These are phyloP conservation scores for Acanthamoeba healyi DNA, from an alignment of 208 protist genomes.

Conservation along the genomic window DNA sequence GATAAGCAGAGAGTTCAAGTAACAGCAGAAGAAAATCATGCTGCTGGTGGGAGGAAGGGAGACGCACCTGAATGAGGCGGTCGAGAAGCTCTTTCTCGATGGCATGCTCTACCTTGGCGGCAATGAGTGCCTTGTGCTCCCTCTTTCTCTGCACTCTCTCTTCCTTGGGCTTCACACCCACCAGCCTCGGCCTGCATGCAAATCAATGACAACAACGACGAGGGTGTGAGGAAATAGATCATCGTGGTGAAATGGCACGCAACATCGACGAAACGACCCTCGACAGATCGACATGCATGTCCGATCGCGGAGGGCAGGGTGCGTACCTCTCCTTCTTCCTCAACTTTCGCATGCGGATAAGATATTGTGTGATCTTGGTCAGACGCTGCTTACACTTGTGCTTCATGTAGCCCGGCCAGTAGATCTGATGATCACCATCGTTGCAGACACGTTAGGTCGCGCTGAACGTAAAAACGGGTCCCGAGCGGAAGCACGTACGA, in stretches of 20 bases:
- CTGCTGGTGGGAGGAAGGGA: not conserved
- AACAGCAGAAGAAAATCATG: conserved; percentile 8
- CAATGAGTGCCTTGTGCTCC: conserved; percentile 97
- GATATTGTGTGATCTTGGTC: conserved; percentile 98
- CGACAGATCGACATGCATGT: too few species aligned
- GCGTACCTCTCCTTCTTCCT: conserved; percentile 88
- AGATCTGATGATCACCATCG: conserved; percentile 91
- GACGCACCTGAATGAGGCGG: conserved; percentile 93
- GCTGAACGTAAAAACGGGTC: too few species aligned
- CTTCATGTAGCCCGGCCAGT: conserved; percentile 95
- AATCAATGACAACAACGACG: conserved; percentile 3
- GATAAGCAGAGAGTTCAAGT: not conserved
- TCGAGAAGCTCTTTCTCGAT: conserved; percentile 99
- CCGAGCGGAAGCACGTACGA: conserved; percentile 80
- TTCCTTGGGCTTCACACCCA: conserved; percentile 97
- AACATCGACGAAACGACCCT: too few species aligned
- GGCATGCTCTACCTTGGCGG: conserved; percentile 96
- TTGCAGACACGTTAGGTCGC: too few species aligned
- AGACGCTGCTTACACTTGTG: conserved; percentile 98
- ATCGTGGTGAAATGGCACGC: too few species aligned
- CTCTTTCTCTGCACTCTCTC: conserved; percentile 96
- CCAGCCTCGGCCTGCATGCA: conserved; percentile 93
- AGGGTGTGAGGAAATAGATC: too few species aligned
- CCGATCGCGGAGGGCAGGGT: not conserved
- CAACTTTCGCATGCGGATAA: conserved; percentile 98